Evolutionary conservation across 495 filamentous ascomycete genomes (phyloP).

Genomic region (Daldinia concentrica): DNA sequence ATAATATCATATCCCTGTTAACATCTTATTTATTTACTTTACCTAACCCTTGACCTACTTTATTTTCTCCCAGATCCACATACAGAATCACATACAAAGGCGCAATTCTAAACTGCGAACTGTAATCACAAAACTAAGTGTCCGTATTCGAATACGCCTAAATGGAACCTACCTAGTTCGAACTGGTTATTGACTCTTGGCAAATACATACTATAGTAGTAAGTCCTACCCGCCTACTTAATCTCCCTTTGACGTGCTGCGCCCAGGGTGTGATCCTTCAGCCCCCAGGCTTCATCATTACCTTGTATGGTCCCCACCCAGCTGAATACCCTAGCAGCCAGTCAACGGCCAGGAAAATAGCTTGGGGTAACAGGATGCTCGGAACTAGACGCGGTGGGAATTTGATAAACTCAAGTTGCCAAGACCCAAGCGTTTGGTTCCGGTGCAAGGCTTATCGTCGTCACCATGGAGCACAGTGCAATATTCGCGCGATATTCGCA

Average conservation of each 20-base stretch:
- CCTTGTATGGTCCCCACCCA: conserved; percentile 22
- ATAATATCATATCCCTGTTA: neutral
- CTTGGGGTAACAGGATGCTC: neutral
- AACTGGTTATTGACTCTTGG: neutral
- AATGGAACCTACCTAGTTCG: neutral
- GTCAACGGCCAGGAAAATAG: neutral
- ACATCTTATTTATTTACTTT: too few relatives aligned
- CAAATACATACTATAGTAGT: too few relatives aligned
- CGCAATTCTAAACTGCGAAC: neutral
- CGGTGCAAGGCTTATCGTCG: neutral
- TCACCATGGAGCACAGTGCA: neutral
- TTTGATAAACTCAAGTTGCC: neutral
- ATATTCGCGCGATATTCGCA: neutral
- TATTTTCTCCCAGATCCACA: neutral
- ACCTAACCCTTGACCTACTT: neutral
- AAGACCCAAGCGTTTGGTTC: neutral
- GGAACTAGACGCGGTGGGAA: neutral
- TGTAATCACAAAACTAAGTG: neutral
- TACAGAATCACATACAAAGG: neutral
- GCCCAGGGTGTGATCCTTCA: conserved; percentile 5
- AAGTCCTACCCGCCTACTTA: neutral
- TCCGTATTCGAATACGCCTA: conserved; percentile 2
- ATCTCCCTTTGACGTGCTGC: neutral
- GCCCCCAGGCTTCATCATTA: conserved; percentile 14
- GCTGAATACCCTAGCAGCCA: conserved; percentile 26